A percentile compares a stretch with the other conserved stretches of the same genome.
Conservation (phyloP, 1,284 basidiomycete genomes). For the Lentinus polychrous region DNA sequence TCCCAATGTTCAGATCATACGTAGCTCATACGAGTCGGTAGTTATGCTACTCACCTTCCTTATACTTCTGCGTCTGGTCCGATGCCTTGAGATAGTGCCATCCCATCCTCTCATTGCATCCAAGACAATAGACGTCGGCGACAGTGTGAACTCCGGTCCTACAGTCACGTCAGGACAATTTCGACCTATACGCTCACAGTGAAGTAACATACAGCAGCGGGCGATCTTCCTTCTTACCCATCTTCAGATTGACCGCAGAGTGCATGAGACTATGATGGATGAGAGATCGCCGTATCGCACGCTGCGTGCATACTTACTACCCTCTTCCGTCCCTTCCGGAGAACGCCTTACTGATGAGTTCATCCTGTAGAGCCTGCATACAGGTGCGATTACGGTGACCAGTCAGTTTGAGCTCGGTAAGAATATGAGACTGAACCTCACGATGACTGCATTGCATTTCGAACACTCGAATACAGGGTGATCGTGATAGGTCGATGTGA, state of each 20-base stretch:
- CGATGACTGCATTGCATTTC: conserved; percentile 60
- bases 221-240: conserved; percentile 72
- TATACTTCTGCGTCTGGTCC: conserved; percentile 78
- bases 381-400: neutral
- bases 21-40: no score
- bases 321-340: conserved; percentile 80
- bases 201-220: conserved; percentile 51
- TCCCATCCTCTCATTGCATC: conserved; percentile 72
- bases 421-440: conserved; percentile 26
- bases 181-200: neutral
- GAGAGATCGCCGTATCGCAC: neutral
- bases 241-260: conserved; percentile 68
- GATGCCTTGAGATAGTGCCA: conserved; percentile 84
- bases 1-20: no score
- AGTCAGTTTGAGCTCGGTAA: neutral
- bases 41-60: conserved; percentile 55
- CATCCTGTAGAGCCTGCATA: conserved; percentile 71
- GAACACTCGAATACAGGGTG: conserved; percentile 59
- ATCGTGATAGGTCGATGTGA: conserved; percentile 47
- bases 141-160: conserved; percentile 83
- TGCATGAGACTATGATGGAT: conserved; percentile 58
- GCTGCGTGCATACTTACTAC: conserved; percentile 43
- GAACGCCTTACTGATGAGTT: conserved; percentile 81
- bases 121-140: conserved; percentile 71
- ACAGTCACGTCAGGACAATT: neutral